Evolutionary conservation across 2,329 filamentous ascomycete genomes (phyloP), one percentile per base, ranked within the genome.

Genomic region (Byssoonygena ceratinophila): DNA sequence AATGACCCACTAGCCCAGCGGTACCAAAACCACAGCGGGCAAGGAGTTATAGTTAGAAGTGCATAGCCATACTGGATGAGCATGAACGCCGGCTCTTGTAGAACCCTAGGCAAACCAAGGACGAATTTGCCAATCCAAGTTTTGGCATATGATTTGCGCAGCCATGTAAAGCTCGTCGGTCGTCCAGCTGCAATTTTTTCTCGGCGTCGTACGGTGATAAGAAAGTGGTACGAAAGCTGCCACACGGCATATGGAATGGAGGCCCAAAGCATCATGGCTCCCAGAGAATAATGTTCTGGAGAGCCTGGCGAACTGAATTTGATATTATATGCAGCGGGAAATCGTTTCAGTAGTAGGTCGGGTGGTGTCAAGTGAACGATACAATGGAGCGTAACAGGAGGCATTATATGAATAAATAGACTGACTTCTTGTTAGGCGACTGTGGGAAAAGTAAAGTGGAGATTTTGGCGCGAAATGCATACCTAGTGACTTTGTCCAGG

Each of bases 371-470:
- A 76, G 66, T 98, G 92, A 14, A 95, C 86, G 12, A 98, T 77
- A 64, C 88, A 94, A 69, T 98, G 92, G 11, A 98, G 78, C 1
- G 90, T 87, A 4, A 86, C 91, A 59, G 90, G 95, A 0, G 92
- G 92, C 91, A 98, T 98, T 63, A 98, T 94, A 69, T 98, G 92
- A 60, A 98, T 96, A 72, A 98, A 98, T n/a, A 98, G 77, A 67
- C 82, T 84, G 56, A 39, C 5, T 7, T 36, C 54, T 48, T 45
- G 12, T 37, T 16, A 45, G 49, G 20, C 41, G 29, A n/a, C n/a
- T n/a, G n/a, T n/a, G n/a, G 16, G 46, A 22, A 6, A 32, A 45
- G n/a, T n/a, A n/a, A n/a, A n/a, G n/a, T n/a, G n/a, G n/a, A n/a
- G n/a, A n/a, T n/a, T n/a, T n/a, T n/a, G n/a, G n/a, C n/a, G n/a